Percentiles rank a stretch among this genome's conserved stretches.
phyloP scores from a whole-genome alignment of 306 rosid genomes.

The Abrus precatorius region DNA sequence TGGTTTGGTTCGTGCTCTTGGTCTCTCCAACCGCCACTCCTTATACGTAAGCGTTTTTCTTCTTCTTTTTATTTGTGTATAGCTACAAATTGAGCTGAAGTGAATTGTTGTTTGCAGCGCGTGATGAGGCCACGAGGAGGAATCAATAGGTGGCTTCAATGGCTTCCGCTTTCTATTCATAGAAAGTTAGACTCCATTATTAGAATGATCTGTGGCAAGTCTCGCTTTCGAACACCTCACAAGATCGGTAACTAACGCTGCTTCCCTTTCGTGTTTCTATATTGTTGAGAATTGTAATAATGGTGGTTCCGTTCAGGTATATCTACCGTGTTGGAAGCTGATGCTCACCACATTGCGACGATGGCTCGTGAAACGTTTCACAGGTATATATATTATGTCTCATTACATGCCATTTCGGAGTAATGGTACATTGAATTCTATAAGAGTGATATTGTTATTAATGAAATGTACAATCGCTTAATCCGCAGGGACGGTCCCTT shows the following conservation, averaged over 20 bases:
- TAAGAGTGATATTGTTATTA: conserved; percentile 14
- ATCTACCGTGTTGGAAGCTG: conserved; percentile 76
- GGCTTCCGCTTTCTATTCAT: conserved; percentile 91
- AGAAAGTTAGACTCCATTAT: conserved; percentile 57
- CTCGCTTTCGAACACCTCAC: conserved; percentile 42
- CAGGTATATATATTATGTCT: conserved; percentile 54
- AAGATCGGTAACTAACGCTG: conserved; percentile 62
- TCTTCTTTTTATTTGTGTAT: background rate
- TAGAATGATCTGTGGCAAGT: conserved; percentile 49
- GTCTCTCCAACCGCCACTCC: conserved; percentile 68
- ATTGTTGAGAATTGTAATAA: conserved; percentile 34
- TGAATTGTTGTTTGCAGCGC: conserved; percentile 54
- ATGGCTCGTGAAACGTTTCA: conserved; percentile 76
- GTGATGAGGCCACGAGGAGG: conserved; percentile 90
- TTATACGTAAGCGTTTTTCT: conserved; percentile 61
- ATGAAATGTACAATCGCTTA: conserved; percentile 3
- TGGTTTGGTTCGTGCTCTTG: conserved; percentile 89
- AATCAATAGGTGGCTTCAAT: conserved; percentile 77
- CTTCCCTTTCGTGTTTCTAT: background rate
- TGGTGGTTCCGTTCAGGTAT: conserved; percentile 67
- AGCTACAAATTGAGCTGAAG: background rate
- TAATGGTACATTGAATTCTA: background rate
- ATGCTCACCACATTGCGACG: conserved; percentile 72
- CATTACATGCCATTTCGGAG: background rate
- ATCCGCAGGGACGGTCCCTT: conserved; percentile 78